A percentile compares a stretch with the other conserved stretches of the same genome.
phyloP scores from a whole-genome alignment of 352 stramenopile genomes.

The Phytophthora boehmeriae region DNA sequence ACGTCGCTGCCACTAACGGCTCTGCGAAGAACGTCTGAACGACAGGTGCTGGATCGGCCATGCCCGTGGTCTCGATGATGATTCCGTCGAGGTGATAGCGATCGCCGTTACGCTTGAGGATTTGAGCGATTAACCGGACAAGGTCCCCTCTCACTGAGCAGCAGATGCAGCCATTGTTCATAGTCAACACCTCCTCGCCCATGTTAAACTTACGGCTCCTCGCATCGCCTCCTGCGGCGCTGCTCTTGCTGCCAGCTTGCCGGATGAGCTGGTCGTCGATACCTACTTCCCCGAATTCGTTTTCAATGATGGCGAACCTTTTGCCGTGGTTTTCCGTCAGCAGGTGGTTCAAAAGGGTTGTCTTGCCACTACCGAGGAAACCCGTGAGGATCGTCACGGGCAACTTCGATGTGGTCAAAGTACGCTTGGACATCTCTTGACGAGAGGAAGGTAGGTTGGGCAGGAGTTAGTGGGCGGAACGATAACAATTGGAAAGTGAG shows the following conservation, averaged over 20 bases:
- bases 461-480: conserved; percentile 8
- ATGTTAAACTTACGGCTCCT: conserved; percentile 52
- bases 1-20: conserved; percentile 74
- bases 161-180: conserved; percentile 97
- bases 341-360: conserved; percentile 95
- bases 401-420: conserved; percentile 36
- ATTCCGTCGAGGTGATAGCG: conserved; percentile 73
- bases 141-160: conserved; percentile 93
- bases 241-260: conserved; percentile 18
- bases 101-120: conserved; percentile 59
- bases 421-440: conserved; percentile 41
- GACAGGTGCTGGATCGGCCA: conserved; percentile 90
- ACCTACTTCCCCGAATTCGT: conserved; percentile 95
- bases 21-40: conserved; percentile 95
- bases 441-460: conserved; percentile 13
- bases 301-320: conserved; percentile 96
- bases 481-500: conserved; percentile 29
- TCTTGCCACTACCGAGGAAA: conserved; percentile 94
- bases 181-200: conserved; percentile 86
- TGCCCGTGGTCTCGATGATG: conserved; percentile 90
- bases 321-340: conserved; percentile 89
- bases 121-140: conserved; percentile 49
- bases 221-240: conserved; percentile 27
- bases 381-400: conserved; percentile 93
- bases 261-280: conserved; percentile 92